Base-by-base conservation (phyloP, 2,329 filamentous ascomycete species). In the Orbilia ellipsospora region DNA sequence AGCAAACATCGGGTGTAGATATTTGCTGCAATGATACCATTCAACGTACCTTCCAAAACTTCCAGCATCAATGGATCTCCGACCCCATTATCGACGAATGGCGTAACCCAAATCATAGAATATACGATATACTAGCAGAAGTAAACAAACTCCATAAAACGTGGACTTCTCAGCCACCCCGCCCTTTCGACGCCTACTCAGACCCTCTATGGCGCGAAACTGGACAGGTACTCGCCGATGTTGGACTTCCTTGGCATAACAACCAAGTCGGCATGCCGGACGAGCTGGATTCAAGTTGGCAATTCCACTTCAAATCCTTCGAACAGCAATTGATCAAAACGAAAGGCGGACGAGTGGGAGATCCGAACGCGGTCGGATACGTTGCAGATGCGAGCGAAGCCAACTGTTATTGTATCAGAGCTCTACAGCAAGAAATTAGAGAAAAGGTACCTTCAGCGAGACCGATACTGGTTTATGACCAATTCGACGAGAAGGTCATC, bases 381-480 rank as follows among this genome's bases (percentile, higher is more conserved):
- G 40, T 65, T 23, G 50, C 28, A 2, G 16, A 66, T 16, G 16
- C 68, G 1, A 55, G 23, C 10, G 68, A 73, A 20, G 68, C 61
- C 8, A 73, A 73, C 40, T 73, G 68, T 15, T 73, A 66, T 31
- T 65, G 68, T 26, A 60, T 73, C 18, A 73, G 61, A 61, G 68
- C 68, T 4, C 5, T 73, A 10, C 68, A 65, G 10, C 61, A 61
- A 45, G 68, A 73, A 8, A 40, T 73, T 5, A 73, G 68, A 16
- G 40, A 65, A 10, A 55, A 52, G 26, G 5, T n/a, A 3, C 26
- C 15, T 16, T 7, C 18, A 4, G 1, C 15, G 2, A 54, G 36
- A 2, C 15, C 57, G 2, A 23, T 73, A 6, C 60, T 65, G 26
- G 13, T 48, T 2, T 73, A 73, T 28, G 61, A 73, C 23, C 54